These are phyloP conservation scores for Omphalea diandra DNA, from an alignment of 441 rosid species.

Conservation along the genomic window DNA sequence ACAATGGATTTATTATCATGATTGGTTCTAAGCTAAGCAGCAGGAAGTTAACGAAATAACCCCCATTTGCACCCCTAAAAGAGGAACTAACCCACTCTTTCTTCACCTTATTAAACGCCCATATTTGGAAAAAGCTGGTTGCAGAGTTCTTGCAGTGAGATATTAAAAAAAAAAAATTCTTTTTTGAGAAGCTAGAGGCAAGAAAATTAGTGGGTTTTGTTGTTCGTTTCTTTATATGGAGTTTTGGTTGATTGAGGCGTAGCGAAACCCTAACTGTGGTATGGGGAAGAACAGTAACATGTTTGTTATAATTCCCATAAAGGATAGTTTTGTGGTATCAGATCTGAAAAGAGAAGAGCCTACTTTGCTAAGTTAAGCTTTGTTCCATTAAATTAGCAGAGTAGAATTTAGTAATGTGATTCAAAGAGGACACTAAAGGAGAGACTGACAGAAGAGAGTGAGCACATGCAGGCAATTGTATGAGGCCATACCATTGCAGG, in stretches of 20 bases:
- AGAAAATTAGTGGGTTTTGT: not conserved
- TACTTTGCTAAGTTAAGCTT: not conserved
- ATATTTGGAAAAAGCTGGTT: too few species aligned
- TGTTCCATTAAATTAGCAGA: not conserved
- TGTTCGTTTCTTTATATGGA: not conserved
- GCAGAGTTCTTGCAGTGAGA: not conserved
- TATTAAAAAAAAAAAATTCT: too few species aligned
- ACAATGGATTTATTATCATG: not conserved
- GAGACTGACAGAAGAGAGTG: conserved; percentile 90
- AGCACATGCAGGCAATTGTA: conserved; percentile 77
- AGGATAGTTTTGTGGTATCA: too few species aligned
- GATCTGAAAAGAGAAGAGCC: too few species aligned
- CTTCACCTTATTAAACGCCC: not conserved
- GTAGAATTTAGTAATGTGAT: too few species aligned
- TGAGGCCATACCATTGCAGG: conserved; percentile 48
- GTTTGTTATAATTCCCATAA: too few species aligned
- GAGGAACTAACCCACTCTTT: not conserved
- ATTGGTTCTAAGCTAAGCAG: not conserved
- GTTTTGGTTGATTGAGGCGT: too few species aligned
- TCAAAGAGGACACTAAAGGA: conserved; percentile 16
- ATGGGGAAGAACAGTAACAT: too few species aligned
- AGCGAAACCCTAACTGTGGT: too few species aligned
- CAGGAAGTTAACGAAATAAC: too few species aligned
- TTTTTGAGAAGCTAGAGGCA: too few species aligned
- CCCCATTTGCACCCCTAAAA: not conserved